Percentiles rank a stretch among this genome's conserved stretches.
Conservation (phyloP, 163 green algal genomes). For the Trebouxia gelatinosa region DNA sequence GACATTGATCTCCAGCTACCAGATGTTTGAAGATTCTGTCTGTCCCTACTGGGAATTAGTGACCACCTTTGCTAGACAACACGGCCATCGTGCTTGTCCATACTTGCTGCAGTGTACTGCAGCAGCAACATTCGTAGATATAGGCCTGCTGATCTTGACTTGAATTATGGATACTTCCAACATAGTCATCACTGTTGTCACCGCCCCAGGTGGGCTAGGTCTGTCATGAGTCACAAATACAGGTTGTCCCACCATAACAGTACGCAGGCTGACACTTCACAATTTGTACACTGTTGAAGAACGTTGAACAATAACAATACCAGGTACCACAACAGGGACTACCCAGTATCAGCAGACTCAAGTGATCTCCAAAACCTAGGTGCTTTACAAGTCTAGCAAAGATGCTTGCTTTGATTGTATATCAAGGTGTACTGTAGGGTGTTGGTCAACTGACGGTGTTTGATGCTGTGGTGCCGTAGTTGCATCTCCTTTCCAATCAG, state of each 20-base stretch:
- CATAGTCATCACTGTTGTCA: background rate
- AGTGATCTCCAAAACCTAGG: too few species aligned
- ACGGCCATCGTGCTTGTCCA: background rate
- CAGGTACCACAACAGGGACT: too few species aligned
- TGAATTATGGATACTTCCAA: background rate
- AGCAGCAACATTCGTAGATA: background rate
- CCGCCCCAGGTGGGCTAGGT: too few species aligned
- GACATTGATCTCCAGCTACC: conserved; percentile 25
- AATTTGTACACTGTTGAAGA: too few species aligned
- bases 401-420: background rate
- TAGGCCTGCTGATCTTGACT: background rate
- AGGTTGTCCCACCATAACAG: too few species aligned
- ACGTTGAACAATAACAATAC: too few species aligned
- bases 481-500: background rate
- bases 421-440: background rate
- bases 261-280: too few species aligned
- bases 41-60: background rate
- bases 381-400: too few species aligned
- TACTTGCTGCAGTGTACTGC: too few species aligned
- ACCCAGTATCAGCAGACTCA: too few species aligned
- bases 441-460: too few species aligned
- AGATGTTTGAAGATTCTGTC: background rate
- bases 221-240: too few species aligned
- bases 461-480: background rate
- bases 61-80: background rate